Conservation (phyloP, 371 early-diverging fungal genomes). For the Nematocida ausubeli region DNA sequence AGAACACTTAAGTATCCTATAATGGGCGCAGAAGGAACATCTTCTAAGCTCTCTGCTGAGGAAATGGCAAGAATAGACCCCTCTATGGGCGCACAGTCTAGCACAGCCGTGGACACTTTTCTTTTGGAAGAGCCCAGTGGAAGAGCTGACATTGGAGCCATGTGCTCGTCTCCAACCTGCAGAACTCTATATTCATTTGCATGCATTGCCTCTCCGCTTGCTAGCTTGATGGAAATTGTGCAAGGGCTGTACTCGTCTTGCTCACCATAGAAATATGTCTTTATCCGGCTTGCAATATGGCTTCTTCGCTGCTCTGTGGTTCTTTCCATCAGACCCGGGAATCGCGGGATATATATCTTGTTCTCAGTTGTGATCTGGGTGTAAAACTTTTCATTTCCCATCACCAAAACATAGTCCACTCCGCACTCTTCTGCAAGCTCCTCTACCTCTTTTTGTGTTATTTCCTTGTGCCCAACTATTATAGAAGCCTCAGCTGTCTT, state of each 20-base stretch:
- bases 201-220: not conserved
- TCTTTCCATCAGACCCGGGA: constrained; percentile 30
- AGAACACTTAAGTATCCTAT: constrained; percentile 64
- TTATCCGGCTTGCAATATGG: constrained; percentile 54
- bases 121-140: constrained; percentile 65
- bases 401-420: constrained; percentile 56
- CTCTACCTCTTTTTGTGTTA: constrained; percentile 36
- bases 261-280: constrained; percentile 66
- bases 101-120: constrained; percentile 51
- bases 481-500: constrained; percentile 24
- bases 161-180: constrained; percentile 64
- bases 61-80: constrained; percentile 65
- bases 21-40: constrained; percentile 60
- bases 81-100: constrained; percentile 46
- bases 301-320: constrained; percentile 59
- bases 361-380: constrained; percentile 34
- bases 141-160: constrained; percentile 66
- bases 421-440: constrained; percentile 49
- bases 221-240: constrained; percentile 55
- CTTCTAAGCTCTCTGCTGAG: constrained; percentile 60
- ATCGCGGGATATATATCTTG: constrained; percentile 50
- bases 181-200: constrained; percentile 58
- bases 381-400: constrained; percentile 66
- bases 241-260: constrained; percentile 60
- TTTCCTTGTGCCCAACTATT: constrained; percentile 42